phyloP scores from a whole-genome alignment of 176 grass and related monocot species.

The Eremochloa ophiuroides region DNA sequence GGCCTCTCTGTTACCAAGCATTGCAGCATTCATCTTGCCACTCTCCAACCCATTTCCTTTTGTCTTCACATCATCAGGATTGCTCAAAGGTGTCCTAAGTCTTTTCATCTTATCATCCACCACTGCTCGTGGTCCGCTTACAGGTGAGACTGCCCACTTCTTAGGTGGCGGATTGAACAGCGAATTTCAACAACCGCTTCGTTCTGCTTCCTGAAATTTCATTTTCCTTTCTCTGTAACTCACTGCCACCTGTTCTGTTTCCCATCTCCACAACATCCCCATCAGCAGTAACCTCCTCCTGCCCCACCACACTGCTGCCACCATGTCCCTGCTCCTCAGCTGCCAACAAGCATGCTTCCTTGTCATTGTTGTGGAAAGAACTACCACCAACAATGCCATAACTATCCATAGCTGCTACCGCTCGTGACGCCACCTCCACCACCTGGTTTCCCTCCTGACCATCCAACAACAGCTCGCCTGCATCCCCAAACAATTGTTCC shows the following conservation, averaged over 20 bases:
- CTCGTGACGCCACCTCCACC: not conserved
- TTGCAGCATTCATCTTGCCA: constrained; percentile 7
- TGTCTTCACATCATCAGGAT: constrained; percentile 5
- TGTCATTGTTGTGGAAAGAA: not conserved
- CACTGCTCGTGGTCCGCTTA: not conserved
- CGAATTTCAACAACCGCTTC: constrained; percentile 43
- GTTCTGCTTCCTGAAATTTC: not conserved
- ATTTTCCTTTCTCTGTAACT: constrained; percentile 6
- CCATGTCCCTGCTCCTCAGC: not conserved
- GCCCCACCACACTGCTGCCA: not conserved
- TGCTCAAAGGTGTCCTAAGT: not conserved
- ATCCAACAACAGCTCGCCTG: not conserved
- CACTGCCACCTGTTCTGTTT: not conserved
- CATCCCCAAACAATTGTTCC: not conserved
- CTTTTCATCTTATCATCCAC: not conserved
- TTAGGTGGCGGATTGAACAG: constrained; percentile 45
- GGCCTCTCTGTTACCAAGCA: not conserved
- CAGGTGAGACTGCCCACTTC: constrained; percentile 31
- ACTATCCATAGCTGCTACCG: not conserved
- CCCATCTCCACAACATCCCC: not conserved
- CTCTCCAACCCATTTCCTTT: constrained; percentile 15
- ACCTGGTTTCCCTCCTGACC: not conserved
- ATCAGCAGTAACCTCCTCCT: not conserved
- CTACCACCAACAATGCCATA: constrained; percentile 1
- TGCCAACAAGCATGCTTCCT: not conserved